Percentiles rank a stretch among this genome's conserved stretches.
Conservation (phyloP, 768 basidiomycete genomes). For the Suillus alpinus region DNA sequence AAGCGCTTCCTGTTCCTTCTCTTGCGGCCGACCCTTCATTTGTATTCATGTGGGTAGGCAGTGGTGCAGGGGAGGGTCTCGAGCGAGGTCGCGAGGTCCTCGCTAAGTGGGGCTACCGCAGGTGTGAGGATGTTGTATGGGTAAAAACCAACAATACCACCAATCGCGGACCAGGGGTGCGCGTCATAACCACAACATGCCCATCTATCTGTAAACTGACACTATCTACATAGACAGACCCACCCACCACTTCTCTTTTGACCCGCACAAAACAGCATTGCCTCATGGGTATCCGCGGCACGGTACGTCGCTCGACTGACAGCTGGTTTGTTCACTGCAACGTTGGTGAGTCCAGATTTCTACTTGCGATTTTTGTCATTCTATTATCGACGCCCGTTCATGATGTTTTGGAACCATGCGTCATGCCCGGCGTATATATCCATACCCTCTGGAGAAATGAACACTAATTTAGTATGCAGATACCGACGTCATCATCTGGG, state of each 20-base stretch:
- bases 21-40: constrained; percentile 92
- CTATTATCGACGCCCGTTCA: constrained; percentile 3
- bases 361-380: neutral
- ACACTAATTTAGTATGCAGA: constrained; percentile 43
- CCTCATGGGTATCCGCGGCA: constrained; percentile 95
- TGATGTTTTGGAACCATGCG: neutral
- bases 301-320: constrained; percentile 91
- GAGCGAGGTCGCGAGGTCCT: constrained; percentile 90
- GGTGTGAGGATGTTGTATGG: constrained; percentile 99
- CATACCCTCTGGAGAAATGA: neutral
- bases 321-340: constrained; percentile 98
- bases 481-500: constrained; percentile 97
- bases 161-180: constrained; percentile 74
- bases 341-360: constrained; percentile 60
- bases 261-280: constrained; percentile 95
- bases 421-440: constrained; percentile 1
- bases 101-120: constrained; percentile 89
- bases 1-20: constrained; percentile 75
- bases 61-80: constrained; percentile 84
- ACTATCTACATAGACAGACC: constrained; percentile 58
- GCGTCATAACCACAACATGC: constrained; percentile 22
- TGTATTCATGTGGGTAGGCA: constrained; percentile 94
- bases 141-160: constrained; percentile 82
- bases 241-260: constrained; percentile 80
- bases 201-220: neutral